These are phyloP conservation scores for Gynochthodes officinalis DNA, from an alignment of 257 asterid species.

Conservation along the genomic window DNA sequence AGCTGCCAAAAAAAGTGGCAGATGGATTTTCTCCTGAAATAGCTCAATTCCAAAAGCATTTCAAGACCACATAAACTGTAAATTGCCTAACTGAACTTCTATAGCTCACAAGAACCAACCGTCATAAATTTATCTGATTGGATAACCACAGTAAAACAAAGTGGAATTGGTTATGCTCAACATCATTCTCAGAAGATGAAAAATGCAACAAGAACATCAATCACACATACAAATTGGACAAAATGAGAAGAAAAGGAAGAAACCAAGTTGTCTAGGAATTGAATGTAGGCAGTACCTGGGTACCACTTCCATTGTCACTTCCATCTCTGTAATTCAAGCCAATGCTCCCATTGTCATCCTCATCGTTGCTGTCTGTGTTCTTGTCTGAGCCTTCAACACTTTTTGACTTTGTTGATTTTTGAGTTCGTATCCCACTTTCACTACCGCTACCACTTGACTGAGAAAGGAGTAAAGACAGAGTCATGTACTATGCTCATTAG, in stretches of 20 bases:
- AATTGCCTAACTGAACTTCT: too few species aligned
- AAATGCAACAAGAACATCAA: neutral
- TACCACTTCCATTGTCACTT: conserved; percentile 52
- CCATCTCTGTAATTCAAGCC: conserved; percentile 33
- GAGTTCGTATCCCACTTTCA: conserved; percentile 43
- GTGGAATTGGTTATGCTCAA: neutral
- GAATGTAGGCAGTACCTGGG: conserved; percentile 33
- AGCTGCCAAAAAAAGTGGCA: neutral
- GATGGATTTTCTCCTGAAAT: neutral
- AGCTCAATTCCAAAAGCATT: neutral
- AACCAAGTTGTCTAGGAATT: neutral
- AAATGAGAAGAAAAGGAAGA: neutral
- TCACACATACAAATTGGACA: neutral
- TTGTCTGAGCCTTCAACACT: conserved; percentile 33
- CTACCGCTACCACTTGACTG: conserved; percentile 56
- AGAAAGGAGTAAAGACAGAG: conserved; percentile 9
- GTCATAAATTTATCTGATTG: neutral
- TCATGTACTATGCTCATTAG: neutral
- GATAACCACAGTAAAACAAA: neutral
- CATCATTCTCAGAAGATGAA: neutral
- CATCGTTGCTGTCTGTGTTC: conserved; percentile 33
- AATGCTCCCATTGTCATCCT: conserved; percentile 38
- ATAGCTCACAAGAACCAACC: neutral
- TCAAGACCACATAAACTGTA: neutral
- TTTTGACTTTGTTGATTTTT: conserved; percentile 36